Conservation (phyloP, 306 rosid species). For the Rosa multiflora region DNA sequence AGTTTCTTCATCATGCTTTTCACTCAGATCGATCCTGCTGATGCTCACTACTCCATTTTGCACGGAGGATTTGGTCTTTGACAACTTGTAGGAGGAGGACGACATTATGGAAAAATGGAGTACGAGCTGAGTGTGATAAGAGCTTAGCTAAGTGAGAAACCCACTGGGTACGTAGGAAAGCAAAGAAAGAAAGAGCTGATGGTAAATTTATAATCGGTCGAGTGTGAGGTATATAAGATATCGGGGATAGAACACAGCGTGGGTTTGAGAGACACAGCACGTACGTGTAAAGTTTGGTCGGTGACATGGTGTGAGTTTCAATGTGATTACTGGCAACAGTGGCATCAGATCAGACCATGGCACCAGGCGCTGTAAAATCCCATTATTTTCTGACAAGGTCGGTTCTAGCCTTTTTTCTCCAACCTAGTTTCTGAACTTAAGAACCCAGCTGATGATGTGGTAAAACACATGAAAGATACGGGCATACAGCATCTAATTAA, state of each 20-base stretch:
- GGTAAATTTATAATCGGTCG: background rate
- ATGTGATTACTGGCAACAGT: conserved; percentile 2
- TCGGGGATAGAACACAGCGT: background rate
- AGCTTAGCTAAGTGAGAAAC: background rate
- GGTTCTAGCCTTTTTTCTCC: background rate
- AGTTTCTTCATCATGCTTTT: conserved; percentile 14
- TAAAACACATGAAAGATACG: background rate
- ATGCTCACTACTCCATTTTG: background rate
- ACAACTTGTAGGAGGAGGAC: conserved; percentile 5
- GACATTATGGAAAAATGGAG: background rate
- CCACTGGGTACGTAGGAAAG: background rate
- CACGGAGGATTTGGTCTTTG: background rate
- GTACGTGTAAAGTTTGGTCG: conserved; percentile 16
- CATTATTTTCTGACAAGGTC: conserved; percentile 19
- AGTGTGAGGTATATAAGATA: background rate
- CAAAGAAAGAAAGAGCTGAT: background rate
- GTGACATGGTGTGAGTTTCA: conserved; percentile 19
- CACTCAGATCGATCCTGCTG: background rate
- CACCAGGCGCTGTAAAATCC: background rate
- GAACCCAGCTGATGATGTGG: background rate
- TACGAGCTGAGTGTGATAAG: background rate
- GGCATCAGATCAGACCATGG: background rate
- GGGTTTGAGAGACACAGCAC: background rate
- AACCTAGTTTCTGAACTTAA: background rate
- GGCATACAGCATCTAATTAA: background rate